phyloP scores from a whole-genome alignment of 2,329 filamentous ascomycete genomes.

The Aureobasidium namibiae region DNA sequence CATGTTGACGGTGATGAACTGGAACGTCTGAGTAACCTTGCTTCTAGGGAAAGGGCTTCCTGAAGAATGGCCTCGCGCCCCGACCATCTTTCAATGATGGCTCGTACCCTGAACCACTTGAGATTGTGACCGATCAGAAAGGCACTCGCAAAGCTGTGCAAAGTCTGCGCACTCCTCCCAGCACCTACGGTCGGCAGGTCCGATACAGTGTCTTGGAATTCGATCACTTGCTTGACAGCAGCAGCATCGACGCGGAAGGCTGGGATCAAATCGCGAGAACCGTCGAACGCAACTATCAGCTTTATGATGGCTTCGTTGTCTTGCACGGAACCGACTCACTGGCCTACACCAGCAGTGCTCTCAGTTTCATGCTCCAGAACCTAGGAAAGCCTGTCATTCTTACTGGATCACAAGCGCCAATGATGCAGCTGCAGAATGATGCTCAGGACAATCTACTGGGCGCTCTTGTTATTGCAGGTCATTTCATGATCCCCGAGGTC shows the following conservation, averaged over 20 bases:
- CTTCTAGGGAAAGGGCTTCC: slow-evolving; percentile 52
- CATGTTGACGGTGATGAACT: background rate
- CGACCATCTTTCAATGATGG: slow-evolving; percentile 80
- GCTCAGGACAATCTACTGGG: slow-evolving; percentile 85
- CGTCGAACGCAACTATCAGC: slow-evolving; percentile 76
- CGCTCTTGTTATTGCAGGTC: slow-evolving; percentile 80
- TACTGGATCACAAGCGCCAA: slow-evolving; percentile 64
- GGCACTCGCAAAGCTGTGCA: slow-evolving; percentile 47
- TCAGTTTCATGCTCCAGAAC: slow-evolving; percentile 89
- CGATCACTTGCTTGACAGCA: slow-evolving; percentile 75
- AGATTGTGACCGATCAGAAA: slow-evolving; percentile 45
- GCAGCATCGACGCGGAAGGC: slow-evolving; percentile 75
- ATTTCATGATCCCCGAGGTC: slow-evolving; percentile 88
- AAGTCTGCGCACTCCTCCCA: slow-evolving; percentile 70
- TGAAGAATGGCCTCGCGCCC: slow-evolving; percentile 73
- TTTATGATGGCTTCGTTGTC: slow-evolving; percentile 86
- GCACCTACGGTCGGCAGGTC: slow-evolving; percentile 70
- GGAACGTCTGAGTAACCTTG: background rate
- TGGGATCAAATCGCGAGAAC: slow-evolving; percentile 77
- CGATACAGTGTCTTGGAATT: slow-evolving; percentile 83
- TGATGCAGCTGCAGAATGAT: slow-evolving; percentile 84
- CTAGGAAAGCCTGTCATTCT: slow-evolving; percentile 86
- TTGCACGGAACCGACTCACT: slow-evolving; percentile 87
- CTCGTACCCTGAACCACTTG: slow-evolving; percentile 47
- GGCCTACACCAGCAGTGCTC: slow-evolving; percentile 76